Evolutionary conservation across 2,329 filamentous ascomycete genomes (phyloP), one percentile per base, ranked within the genome.

Genomic region (Trichophaea hybrida): DNA sequence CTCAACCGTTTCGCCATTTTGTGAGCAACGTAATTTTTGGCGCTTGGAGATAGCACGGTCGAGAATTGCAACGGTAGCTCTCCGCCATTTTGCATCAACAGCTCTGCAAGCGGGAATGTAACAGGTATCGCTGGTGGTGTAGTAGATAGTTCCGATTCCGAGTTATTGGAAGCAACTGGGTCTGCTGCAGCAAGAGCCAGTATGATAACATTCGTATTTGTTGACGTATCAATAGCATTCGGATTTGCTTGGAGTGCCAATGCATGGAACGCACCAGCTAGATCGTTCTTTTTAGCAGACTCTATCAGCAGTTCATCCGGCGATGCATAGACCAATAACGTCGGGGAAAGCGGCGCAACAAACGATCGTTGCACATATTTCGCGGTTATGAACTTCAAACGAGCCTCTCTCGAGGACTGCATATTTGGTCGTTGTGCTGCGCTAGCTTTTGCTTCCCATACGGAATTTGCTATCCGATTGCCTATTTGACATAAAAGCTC

Each of bases 231-330:
- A 4, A 82, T 76, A 2, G 84, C 80, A 69, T 98, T 98, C 12
- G 90, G 87, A 69, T 90, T 95, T 12, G 88, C 93, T 62, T 80
- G 80, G 35, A 96, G 77, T 1, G 93, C 88, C 51, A 98, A 77
- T 2, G 87, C 91, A 69, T 96, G 94, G 32, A 98, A 80, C 31
- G 96, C 89, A 64, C 89, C 86, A 69, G 93, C 86, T 58, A 98
- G 88, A 70, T 98, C 90, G 71, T 96, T 96, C 73, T 84, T 88
- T 77, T 97, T 98, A 71, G 97, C 90, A 7, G 87, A 90, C 4
- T 90, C 89, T 43, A 98, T 76, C 5, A 98, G 78, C 0, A 87
- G 90, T 68, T 98, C 93, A 62, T 97, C 89, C 0, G 91, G 76
- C 0, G 84, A 88, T 1, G 78, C 77, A 70, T 87, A 93, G 35